Evolutionary conservation across 352 stramenopile species (phyloP).

Genomic region (Saprolegnia parasitica): DNA sequence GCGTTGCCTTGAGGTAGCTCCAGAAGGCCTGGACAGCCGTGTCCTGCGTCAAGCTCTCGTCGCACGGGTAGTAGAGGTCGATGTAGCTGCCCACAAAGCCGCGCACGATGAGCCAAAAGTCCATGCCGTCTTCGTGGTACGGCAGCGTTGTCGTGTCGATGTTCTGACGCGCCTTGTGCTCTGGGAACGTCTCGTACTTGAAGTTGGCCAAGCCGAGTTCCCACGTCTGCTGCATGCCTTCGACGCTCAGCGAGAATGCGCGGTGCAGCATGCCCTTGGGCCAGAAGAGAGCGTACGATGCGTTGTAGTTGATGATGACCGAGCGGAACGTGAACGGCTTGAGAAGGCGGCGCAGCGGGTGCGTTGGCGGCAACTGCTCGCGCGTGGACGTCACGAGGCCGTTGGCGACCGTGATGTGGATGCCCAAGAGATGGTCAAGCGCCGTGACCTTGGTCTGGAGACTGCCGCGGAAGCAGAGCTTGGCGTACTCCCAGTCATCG

Average conservation of each 20-base stretch:
- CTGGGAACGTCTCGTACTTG: conserved; percentile 16
- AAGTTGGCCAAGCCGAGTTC: conserved; percentile 18
- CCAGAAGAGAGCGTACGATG: conserved; percentile 23
- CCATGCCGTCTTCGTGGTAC: conserved; percentile 28
- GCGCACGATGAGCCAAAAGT: conserved; percentile 20
- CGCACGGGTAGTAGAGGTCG: conserved; percentile 22
- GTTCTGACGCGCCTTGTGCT: conserved; percentile 9
- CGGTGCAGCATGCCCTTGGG: conserved; percentile 28
- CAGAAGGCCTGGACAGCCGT: neutral
- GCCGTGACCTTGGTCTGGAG: conserved; percentile 26
- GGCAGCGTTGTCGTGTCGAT: conserved; percentile 23
- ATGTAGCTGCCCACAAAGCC: conserved; percentile 17
- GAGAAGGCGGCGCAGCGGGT: conserved; percentile 26
- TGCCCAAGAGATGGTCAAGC: conserved; percentile 22
- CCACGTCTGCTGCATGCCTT: conserved; percentile 27
- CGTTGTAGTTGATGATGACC: conserved; percentile 25
- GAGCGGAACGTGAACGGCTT: conserved; percentile 28
- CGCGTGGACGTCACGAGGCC: conserved; percentile 11
- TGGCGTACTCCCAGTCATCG: conserved; percentile 23
- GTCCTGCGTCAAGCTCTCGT: neutral
- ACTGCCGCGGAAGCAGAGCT: conserved; percentile 24
- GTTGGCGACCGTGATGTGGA: conserved; percentile 26
- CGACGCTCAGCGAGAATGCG: conserved; percentile 3
- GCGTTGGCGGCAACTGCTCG: conserved; percentile 20
- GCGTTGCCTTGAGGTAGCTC: conserved; percentile 17